Evolutionary conservation across 768 basidiomycete species (phyloP).

Genomic region (Termitomyces sp.): DNA sequence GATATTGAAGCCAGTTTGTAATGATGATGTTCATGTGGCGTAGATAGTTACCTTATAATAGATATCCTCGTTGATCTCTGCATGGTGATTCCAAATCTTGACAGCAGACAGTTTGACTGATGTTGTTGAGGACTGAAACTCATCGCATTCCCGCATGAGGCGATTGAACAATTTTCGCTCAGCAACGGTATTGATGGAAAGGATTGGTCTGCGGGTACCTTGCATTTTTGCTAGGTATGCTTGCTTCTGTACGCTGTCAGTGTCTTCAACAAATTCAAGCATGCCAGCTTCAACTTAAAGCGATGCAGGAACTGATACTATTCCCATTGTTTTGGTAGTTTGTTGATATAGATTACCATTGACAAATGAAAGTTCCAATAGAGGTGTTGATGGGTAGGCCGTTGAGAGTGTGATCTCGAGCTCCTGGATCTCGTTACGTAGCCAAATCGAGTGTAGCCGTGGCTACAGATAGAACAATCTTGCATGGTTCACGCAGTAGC

Average conservation of each 20-base stretch:
- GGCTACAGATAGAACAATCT: no score
- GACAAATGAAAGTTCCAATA: constrained; percentile 13
- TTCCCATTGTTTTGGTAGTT: not conserved
- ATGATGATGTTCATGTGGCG: no score
- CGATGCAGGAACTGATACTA: not conserved
- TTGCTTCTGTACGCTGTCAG: not conserved
- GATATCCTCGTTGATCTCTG: no score
- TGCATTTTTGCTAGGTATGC: constrained; percentile 12
- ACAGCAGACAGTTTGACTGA: not conserved
- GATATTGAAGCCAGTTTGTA: no score
- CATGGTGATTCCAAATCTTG: no score
- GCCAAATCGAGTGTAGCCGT: not conserved
- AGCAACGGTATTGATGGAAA: constrained; percentile 18
- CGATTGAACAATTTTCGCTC: constrained; percentile 18
- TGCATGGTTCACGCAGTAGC: no score
- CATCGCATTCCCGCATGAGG: constrained; percentile 12
- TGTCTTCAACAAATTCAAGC: not conserved
- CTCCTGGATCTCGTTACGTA: not conserved
- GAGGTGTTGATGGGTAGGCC: not conserved
- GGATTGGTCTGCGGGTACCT: constrained; percentile 18
- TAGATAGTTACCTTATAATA: no score
- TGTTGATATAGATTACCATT: constrained; percentile 10
- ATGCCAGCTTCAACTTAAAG: not conserved
- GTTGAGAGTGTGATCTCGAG: not conserved
- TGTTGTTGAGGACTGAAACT: not conserved